Percentiles rank a stretch among this genome's conserved stretches.
Conservation (phyloP, 2,329 filamentous ascomycete species). For the Penicillium griseofulvum region DNA sequence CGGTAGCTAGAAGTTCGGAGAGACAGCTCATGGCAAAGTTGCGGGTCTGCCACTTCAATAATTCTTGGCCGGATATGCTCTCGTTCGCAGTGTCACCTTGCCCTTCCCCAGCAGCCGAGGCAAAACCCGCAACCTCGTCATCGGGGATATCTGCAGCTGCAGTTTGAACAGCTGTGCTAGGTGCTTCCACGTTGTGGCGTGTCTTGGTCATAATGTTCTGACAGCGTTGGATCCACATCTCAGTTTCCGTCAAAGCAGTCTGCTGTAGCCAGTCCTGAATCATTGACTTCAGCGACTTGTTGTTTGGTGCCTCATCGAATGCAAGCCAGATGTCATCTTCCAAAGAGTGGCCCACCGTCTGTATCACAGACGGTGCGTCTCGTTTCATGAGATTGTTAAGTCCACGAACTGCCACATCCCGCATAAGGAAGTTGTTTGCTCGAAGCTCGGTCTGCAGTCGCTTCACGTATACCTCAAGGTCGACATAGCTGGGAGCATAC, state of each 20-base stretch:
- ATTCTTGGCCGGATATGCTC: conserved; percentile 68
- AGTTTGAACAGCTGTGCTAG: conserved; percentile 38
- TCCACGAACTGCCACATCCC: conserved; percentile 79
- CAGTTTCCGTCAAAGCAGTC: conserved; percentile 75
- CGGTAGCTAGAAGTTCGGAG: conserved; percentile 73
- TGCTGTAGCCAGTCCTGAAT: conserved; percentile 92
- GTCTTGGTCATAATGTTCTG: conserved; percentile 89
- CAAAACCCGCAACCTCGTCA: conserved; percentile 95
- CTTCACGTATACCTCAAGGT: conserved; percentile 79
- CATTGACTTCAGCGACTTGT: conserved; percentile 80
- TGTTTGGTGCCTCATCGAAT: conserved; percentile 72
- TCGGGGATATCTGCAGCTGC: conserved; percentile 79
- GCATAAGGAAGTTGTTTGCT: conserved; percentile 65
- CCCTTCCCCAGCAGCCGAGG: conserved; percentile 64
- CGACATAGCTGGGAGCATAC: conserved; percentile 84
- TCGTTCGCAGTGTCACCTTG: conserved; percentile 55
- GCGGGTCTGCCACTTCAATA: conserved; percentile 90
- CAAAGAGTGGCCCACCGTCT: conserved; percentile 70
- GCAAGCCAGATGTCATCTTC: conserved; percentile 92
- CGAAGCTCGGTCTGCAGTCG: conserved; percentile 74
- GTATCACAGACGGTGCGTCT: conserved; percentile 77
- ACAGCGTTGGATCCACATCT: conserved; percentile 82
- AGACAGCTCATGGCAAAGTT: conserved; percentile 91
- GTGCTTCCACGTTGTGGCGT: conserved; percentile 59
- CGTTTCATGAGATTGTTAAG: conserved; percentile 94